Evolutionary conservation across 176 grass and related monocot genomes (phyloP).

Genomic region (Cenchrus purpureus): DNA sequence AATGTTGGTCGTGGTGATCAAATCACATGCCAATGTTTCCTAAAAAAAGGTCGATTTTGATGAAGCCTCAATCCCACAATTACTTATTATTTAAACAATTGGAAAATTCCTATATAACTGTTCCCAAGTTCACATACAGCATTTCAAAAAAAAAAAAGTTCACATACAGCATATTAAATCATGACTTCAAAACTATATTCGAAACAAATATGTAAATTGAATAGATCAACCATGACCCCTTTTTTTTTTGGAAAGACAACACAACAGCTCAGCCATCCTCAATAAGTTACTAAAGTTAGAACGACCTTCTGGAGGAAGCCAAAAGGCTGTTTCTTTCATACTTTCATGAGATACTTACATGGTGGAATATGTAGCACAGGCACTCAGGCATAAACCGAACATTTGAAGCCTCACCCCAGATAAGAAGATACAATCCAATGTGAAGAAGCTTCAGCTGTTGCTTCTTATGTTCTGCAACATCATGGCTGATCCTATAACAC

Average conservation of each 20-base stretch:
- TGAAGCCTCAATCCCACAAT: slow-evolving; percentile 22
- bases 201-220: slow-evolving; percentile 1
- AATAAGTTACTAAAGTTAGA: slow-evolving; percentile 23
- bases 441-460: slow-evolving; percentile 66
- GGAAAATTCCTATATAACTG: not conserved
- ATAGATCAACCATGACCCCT: not conserved
- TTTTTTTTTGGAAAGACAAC: not conserved
- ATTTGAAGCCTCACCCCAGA: slow-evolving; percentile 84
- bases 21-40: not conserved
- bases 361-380: slow-evolving; percentile 77
- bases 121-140: not conserved
- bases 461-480: slow-evolving; percentile 37
- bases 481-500: slow-evolving; percentile 22
- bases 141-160: too few species aligned
- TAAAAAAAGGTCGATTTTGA: not conserved
- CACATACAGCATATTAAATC: not conserved
- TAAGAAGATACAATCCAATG: slow-evolving; percentile 84
- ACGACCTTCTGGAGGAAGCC: not conserved
- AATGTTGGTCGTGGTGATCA: not conserved
- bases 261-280: not conserved
- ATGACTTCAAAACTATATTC: not conserved
- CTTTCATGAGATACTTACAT: slow-evolving; percentile 47
- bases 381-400: slow-evolving; percentile 88
- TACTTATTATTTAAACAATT: slow-evolving; percentile 13
- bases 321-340: slow-evolving; percentile 15